Base-by-base conservation (phyloP, 768 basidiomycete species). In the Hemileccinum impolitum region DNA sequence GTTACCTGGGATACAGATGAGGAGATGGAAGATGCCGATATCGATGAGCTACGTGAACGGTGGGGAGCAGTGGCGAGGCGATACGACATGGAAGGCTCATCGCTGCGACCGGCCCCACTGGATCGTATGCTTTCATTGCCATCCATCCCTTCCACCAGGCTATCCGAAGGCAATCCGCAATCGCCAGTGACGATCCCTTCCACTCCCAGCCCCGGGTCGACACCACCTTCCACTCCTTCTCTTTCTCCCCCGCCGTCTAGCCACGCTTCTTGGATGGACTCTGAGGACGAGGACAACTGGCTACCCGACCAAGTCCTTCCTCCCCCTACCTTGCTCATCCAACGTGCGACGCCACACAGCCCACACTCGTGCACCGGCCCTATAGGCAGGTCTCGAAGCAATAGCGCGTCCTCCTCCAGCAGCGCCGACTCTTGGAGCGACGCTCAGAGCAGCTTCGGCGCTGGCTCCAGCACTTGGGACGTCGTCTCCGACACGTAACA, bases 131-230 rank as follows among this genome's bases (percentile, higher is more conserved):
- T 51, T 6, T 36, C 59, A 6, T n/a, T 66, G 8, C 56, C 59
- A n/a, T 68, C 65, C 12, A 67, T 66, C 26, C 65, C 66, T 15
- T 67, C 65, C 13, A 51, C 48, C 25, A 43, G 45, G 26, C 2
- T 35, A 14, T 66, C 66, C 18, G 61, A 59, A 14, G 49, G 18
- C 7, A 47, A 47, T 17, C 23, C 14, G 2, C 62, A 59, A 45
- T 69, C 67, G 5, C 65, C 65, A 2, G 39, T 62, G 32, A 61
- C 60, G 17, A 63, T 69, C 5, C 53, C 55, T 8, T 51, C 57
- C 3, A 42, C 53, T 3, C 50, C 56, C 6, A 45, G 53, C 12
- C 52, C 63, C 1, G 51, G 40, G 23, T 47, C 53, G 17, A 17
- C 42, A 1, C 55, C 59, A 8, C 52, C 67, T 10, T 37, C 32